These are phyloP conservation scores for Dryas integrifolia DNA, from an alignment of 331 rosid genomes.

Conservation along the genomic window DNA sequence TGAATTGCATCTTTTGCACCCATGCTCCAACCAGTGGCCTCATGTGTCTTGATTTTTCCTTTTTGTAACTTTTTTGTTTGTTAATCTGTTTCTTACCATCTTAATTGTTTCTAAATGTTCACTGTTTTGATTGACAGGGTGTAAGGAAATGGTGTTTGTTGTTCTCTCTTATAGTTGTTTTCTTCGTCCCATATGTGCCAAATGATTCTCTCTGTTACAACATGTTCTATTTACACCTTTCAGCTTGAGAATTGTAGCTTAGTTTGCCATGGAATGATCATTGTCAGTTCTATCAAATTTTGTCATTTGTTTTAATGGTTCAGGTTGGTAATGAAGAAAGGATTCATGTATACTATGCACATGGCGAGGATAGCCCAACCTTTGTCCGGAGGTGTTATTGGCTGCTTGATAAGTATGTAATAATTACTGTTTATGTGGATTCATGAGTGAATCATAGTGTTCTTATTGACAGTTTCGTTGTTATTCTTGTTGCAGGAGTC, in stretches of 20 bases:
- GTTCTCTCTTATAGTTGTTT: not conserved
- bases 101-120: not conserved
- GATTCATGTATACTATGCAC: conserved; percentile 95
- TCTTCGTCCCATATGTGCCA: not conserved
- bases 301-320: conserved; percentile 24
- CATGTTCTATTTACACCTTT: not conserved
- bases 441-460: conserved; percentile 12
- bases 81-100: not conserved
- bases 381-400: conserved; percentile 95
- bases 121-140: not conserved
- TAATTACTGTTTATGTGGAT: conserved; percentile 9
- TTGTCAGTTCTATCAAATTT: not conserved
- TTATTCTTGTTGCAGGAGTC: conserved; percentile 66
- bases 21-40: not conserved
- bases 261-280: not conserved
- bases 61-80: not conserved
- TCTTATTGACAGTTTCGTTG: conserved; percentile 11
- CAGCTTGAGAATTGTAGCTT: not conserved
- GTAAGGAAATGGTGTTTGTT: not conserved
- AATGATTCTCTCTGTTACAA: not conserved
- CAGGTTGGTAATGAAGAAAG: conserved; percentile 97
- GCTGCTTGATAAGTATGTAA: conserved; percentile 92
- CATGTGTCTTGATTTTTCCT: not conserved
- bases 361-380: conserved; percentile 69
- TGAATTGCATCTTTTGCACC: not conserved